Evolutionary conservation across 495 filamentous ascomycete species (phyloP).

Genomic region (Aspergillus leporis): DNA sequence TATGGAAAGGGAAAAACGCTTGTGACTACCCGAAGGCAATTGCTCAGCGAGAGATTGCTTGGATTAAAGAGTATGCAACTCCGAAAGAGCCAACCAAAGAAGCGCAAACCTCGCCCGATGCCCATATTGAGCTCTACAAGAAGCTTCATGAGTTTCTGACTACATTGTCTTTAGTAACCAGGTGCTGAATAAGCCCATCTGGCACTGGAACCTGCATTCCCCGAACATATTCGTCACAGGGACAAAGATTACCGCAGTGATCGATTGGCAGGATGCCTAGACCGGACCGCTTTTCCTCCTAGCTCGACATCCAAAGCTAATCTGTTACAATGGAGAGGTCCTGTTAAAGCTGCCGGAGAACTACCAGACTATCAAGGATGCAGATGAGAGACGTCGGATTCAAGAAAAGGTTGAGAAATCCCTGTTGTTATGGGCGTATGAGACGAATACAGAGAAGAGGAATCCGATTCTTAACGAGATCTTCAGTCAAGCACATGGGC

Average conservation of each 20-base stretch:
- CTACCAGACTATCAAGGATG: conserved; percentile 23
- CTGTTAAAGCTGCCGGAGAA: conserved; percentile 27
- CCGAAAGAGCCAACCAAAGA: conserved; percentile 18
- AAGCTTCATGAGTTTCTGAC: conserved; percentile 27
- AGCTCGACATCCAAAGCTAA: conserved; percentile 26
- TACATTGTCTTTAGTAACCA: conserved; percentile 28
- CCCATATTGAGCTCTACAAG: conserved; percentile 23
- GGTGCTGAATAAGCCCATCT: conserved; percentile 26
- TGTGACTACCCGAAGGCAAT: conserved; percentile 24
- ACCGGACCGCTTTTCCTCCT: conserved; percentile 34
- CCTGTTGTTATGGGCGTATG: conserved; percentile 29
- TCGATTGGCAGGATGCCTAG: conserved; percentile 40
- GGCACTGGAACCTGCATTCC: conserved; percentile 41
- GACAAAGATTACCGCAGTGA: conserved; percentile 27
- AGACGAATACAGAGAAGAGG: conserved; percentile 23
- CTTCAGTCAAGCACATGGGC: conserved; percentile 31
- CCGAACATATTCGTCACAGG: conserved; percentile 40
- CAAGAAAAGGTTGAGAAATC: conserved; percentile 30
- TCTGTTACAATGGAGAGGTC: conserved; percentile 32
- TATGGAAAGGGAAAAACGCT: conserved; percentile 18
- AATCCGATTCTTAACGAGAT: conserved; percentile 22
- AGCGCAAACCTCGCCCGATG: conserved; percentile 20
- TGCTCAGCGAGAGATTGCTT: conserved; percentile 29
- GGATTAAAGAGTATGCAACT: conserved; percentile 29
- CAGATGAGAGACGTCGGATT: conserved; percentile 26